Base-by-base conservation (phyloP, 1,139 yeast genomes). In the Saccharomyces pastorianus region DNA sequence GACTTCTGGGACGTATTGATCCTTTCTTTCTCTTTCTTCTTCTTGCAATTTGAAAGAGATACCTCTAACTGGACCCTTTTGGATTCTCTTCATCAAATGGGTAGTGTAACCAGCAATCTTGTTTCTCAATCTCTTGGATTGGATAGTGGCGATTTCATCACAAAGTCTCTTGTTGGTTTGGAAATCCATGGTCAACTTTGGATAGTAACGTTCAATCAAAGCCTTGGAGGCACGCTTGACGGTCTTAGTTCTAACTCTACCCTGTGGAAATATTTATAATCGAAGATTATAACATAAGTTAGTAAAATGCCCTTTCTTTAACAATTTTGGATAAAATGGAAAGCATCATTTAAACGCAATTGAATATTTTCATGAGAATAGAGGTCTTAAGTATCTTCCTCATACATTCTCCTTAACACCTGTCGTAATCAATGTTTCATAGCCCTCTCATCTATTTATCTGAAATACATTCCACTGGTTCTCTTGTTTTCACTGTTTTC, bases 31-130 rank as follows among this genome's bases (percentile, higher is more conserved):
- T 86, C 99, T 93, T 85, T 95, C 99, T 83, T 93, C 99, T 83
- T 93, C 99, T 85, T 93, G 99, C 76, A 93, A 89, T 82, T 95
- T 95, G 96, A 93, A 93, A 73, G 99, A 93, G 72, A 93, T 95
- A 84, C 99, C 99, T 86, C 98, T 91, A 72, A 93, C 99, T 83
- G 99, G 99, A 76, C 99, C 99, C 85, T 93, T 93, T 82, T 95
- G 99, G 76, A 93, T 93, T 84, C 99, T 91, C 86, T 89, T 91
- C 99, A 93, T 95, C 81, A 93, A 86, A 81, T 93, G 99, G 76
- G 99, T 93, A 81, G 99, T 93, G 96, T 91, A 93, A 78, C 99
- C 99, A 77, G 99, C 99, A 76, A 93, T 95, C 90, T 93, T 93
- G 95, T 95, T 95, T 85, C 99, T 93, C 79, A 95, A 88, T 83